A percentile compares a stretch with the other conserved stretches of the same genome.
Conservation (phyloP, 176 grass and related monocot species). For the Thinopyrum elongatum region DNA sequence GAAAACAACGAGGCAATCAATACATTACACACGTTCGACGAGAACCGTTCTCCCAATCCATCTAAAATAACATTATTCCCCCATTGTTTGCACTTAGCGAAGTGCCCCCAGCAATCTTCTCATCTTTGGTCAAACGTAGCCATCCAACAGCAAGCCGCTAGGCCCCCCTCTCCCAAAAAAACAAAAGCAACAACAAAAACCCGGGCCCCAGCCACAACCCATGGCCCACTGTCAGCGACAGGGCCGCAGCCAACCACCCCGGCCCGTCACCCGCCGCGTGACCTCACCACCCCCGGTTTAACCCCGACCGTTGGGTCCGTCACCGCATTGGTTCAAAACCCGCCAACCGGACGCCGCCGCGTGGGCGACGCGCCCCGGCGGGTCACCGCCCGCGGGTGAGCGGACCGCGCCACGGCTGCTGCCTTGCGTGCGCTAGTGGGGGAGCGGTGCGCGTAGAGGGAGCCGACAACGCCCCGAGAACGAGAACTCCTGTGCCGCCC, state of each 20-base stretch:
- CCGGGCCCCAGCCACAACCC: not conserved
- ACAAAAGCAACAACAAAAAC: not conserved
- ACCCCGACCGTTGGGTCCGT: conserved; percentile 51
- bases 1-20: not conserved
- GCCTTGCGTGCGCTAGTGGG: conserved; percentile 40
- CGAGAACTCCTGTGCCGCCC: not conserved
- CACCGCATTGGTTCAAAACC: conserved; percentile 32
- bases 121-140: conserved; percentile 32
- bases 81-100: not conserved
- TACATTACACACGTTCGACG: not conserved
- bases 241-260: not conserved
- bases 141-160: conserved; percentile 7
- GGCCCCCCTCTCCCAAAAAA: not conserved
- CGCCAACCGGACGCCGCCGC: not conserved
- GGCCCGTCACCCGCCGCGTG: conserved; percentile 2
- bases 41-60: not conserved
- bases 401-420: conserved; percentile 33
- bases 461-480: conserved; percentile 14
- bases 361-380: not conserved
- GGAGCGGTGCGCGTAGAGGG: not conserved
- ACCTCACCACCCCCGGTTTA: conserved; percentile 1
- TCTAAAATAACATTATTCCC: not conserved
- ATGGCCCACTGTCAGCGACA: conserved; percentile 22
- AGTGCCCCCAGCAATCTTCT: not conserved
- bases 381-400: not conserved